Base-by-base conservation (phyloP, 2,329 filamentous ascomycete species). In the Pseudocercospora pini-densiflorae region DNA sequence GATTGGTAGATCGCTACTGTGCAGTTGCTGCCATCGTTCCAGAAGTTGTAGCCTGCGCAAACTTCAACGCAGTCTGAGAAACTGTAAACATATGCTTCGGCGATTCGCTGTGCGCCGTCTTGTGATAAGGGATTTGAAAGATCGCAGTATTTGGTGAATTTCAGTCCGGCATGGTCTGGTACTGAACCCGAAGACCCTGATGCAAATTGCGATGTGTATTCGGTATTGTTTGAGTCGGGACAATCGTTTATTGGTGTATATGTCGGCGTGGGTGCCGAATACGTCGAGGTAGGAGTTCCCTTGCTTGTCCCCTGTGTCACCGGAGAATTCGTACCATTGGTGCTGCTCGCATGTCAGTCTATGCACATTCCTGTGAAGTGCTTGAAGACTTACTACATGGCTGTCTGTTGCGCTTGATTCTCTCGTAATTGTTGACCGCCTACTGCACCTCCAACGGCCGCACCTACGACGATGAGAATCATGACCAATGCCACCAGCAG, bases 381-480 rank as follows among this genome's bases (percentile, higher is more conserved):
- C 21, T 19, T n/a, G 24, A 59, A 12, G 23, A 58, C 63, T 64
- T 61, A 68, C 61, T 59, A 65, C 21, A 64, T 36, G 59, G 58
- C 47, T 57, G 55, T 57, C 29, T 43, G 61, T 54, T 68, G 65
- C 19, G 61, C 60, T 29, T 73, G 62, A 40, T 70, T 58, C 33
- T 73, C 61, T 49, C 74, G 68, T 61, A 77, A 65, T 36, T 69
- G 69, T 59, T 73, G 71, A 1, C 76, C 75, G 9, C 77, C 77
- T 6, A 79, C 74, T 1, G 76, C 77, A 59, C 77, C 77, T 59
- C 77, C 77, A 12, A 78, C 77, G 23, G 77, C 77, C n/a, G 77
- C 77, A 8, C 77, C 77, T 7, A 78, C 73, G 1, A 78, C 68
- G 23, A 79, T 68, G 33, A 74, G 66, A 2, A 73, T 63, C 65